These are phyloP conservation scores for Cokeromyces recurvatus DNA, from an alignment of 371 early-diverging fungal genomes.

Conservation along the genomic window DNA sequence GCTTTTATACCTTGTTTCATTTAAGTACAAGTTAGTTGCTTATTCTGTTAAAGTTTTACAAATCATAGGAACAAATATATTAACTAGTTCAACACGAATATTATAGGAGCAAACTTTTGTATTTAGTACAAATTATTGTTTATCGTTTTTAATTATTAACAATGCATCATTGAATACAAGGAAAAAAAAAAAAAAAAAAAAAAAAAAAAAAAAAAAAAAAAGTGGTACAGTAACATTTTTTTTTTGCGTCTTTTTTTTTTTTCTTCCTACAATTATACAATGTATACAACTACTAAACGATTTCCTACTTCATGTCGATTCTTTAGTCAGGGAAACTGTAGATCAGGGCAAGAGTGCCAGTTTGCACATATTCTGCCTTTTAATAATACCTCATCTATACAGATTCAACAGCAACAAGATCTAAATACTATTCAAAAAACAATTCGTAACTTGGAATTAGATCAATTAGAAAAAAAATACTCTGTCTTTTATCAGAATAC, in stretches of 20 bases:
- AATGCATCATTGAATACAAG: slow-evolving; percentile 18
- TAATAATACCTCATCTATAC: slow-evolving; percentile 21
- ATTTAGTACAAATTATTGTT: slow-evolving; percentile 82
- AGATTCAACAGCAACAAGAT: slow-evolving; percentile 7
- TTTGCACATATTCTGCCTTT: slow-evolving; percentile 46
- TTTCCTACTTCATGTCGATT: slow-evolving; percentile 47
- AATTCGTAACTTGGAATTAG: slow-evolving; percentile 36
- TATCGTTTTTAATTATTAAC: slow-evolving; percentile 83
- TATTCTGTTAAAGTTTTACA: slow-evolving; percentile 74
- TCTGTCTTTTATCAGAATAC: slow-evolving; percentile 16
- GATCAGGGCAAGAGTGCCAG: slow-evolving; percentile 41
- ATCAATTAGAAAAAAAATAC: slow-evolving; percentile 36
- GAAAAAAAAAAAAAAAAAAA: neutral
- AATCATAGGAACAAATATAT: slow-evolving; percentile 95
- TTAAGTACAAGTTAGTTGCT: slow-evolving; percentile 27
- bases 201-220: too few relatives aligned
- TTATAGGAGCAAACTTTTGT: slow-evolving; percentile 86
- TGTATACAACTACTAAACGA: slow-evolving; percentile 30
- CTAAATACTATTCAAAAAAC: slow-evolving; percentile 31
- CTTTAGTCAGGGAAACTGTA: slow-evolving; percentile 42
- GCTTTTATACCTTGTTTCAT: slow-evolving; percentile 29
- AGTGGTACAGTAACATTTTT: neutral
- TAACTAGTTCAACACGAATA: slow-evolving; percentile 92
- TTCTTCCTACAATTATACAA: neutral
- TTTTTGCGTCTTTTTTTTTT: neutral